phyloP scores from a whole-genome alignment of 768 basidiomycete species.

The Auricularia auricula-judae region DNA sequence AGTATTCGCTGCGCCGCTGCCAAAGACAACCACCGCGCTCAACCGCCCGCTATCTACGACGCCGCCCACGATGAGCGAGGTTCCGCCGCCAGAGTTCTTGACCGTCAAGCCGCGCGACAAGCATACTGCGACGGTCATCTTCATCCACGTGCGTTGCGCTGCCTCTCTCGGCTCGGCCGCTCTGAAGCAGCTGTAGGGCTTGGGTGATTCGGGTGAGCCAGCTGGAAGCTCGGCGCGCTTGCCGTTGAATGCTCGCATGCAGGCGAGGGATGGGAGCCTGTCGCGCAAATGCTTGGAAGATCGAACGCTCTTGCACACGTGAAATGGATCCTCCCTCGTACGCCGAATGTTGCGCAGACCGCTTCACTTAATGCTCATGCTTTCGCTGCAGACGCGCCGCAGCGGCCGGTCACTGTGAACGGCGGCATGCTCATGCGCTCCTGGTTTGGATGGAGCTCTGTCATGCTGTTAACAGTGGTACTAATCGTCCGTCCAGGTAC shows the following conservation, averaged over 20 bases:
- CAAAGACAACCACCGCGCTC: no score
- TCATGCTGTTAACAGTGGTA: not conserved
- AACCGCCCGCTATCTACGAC: not conserved
- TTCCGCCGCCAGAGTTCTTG: slow-evolving; percentile 33
- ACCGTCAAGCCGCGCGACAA: slow-evolving; percentile 42
- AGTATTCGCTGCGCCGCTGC: no score
- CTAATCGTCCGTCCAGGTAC: slow-evolving; percentile 40
- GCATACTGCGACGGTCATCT: slow-evolving; percentile 83
- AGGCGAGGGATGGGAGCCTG: slow-evolving; percentile 61
- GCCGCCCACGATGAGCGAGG: not conserved
- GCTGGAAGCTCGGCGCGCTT: no score
- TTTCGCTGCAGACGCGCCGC: slow-evolving; percentile 26
- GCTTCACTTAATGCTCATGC: no score
- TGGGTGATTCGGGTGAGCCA: slow-evolving; percentile 47
- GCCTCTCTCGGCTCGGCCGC: not conserved
- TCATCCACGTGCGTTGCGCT: slow-evolving; percentile 60
- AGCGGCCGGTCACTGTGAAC: slow-evolving; percentile 62
- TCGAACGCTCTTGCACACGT: slow-evolving; percentile 53
- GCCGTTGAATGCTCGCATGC: not conserved
- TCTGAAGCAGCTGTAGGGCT: slow-evolving; percentile 37
- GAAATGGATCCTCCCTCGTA: slow-evolving; percentile 85
- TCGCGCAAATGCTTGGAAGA: slow-evolving; percentile 53
- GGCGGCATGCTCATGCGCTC: slow-evolving; percentile 64
- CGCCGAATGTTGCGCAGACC: slow-evolving; percentile 25
- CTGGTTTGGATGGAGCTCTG: slow-evolving; percentile 34